Percentiles rank a stretch among this genome's conserved stretches.
Conservation (phyloP, 164 flowering plant species). For the Nelumbo lutea region DNA sequence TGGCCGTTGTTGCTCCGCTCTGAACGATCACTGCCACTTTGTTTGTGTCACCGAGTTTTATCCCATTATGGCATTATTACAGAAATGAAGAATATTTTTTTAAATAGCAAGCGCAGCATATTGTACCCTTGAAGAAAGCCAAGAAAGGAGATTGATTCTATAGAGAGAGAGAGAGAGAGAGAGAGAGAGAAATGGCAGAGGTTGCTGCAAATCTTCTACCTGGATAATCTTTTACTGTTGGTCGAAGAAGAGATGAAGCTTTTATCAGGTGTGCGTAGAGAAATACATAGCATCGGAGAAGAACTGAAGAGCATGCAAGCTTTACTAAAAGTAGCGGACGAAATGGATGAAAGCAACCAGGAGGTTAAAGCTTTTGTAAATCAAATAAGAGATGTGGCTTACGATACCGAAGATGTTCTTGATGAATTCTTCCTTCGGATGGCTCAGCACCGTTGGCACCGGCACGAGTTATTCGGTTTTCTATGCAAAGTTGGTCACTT, state of each 20-base stretch:
- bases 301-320: conserved; percentile 8
- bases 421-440: not conserved
- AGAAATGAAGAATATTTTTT: no score
- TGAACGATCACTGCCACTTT: no score
- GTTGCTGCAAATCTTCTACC: no score
- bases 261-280: not conserved
- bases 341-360: not conserved
- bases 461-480: conserved; percentile 2
- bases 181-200: no score
- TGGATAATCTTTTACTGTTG: no score
- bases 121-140: no score
- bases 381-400: conserved; percentile 3
- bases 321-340: conserved; percentile 7
- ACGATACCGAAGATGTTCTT: conserved; percentile 6
- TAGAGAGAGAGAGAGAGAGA: no score
- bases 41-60: no score
- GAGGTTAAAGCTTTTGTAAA: conserved; percentile 4
- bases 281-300: not conserved
- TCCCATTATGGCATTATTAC: no score
- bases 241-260: not conserved
- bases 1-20: no score
- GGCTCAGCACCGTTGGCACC: not conserved
- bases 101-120: no score
- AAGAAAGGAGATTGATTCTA: no score
- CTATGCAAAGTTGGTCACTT: not conserved